Conservation (phyloP, 805 yeast species). For the Spathaspora sp. region DNA sequence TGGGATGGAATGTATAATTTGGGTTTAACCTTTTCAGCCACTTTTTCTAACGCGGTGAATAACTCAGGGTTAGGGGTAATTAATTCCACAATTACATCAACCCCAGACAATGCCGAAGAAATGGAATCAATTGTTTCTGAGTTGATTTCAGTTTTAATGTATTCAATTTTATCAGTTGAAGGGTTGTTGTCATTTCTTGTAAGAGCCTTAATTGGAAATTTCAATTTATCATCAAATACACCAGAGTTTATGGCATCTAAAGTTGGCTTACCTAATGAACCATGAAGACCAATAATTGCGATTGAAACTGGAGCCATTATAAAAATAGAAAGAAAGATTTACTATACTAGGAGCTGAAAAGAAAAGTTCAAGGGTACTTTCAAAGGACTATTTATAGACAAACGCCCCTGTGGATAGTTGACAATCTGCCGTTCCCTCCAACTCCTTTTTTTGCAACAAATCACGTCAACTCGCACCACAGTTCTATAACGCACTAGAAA, state of each 20-base stretch:
- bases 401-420: too few relatives aligned
- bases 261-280: slow-evolving; percentile 48
- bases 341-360: background rate
- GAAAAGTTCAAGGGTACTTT: background rate
- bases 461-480: too few relatives aligned
- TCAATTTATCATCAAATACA: slow-evolving; percentile 36
- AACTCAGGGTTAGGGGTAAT: slow-evolving; percentile 26
- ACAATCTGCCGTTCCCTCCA: too few relatives aligned
- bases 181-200: slow-evolving; percentile 37
- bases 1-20: slow-evolving; percentile 58
- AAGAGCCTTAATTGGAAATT: slow-evolving; percentile 49
- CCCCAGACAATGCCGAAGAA: slow-evolving; percentile 28
- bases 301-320: slow-evolving; percentile 19
- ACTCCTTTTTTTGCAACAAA: too few relatives aligned
- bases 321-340: background rate
- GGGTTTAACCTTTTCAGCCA: slow-evolving; percentile 38
- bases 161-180: slow-evolving; percentile 35
- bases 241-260: slow-evolving; percentile 42
- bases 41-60: slow-evolving; percentile 32
- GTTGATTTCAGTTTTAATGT: slow-evolving; percentile 28
- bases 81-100: slow-evolving; percentile 44
- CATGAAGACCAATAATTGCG: slow-evolving; percentile 53
- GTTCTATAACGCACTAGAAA: too few relatives aligned
- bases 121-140: slow-evolving; percentile 8
- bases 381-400: background rate